phyloP scores from a whole-genome alignment of 1,139 yeast species.

The Kodamaea anthophila region DNA sequence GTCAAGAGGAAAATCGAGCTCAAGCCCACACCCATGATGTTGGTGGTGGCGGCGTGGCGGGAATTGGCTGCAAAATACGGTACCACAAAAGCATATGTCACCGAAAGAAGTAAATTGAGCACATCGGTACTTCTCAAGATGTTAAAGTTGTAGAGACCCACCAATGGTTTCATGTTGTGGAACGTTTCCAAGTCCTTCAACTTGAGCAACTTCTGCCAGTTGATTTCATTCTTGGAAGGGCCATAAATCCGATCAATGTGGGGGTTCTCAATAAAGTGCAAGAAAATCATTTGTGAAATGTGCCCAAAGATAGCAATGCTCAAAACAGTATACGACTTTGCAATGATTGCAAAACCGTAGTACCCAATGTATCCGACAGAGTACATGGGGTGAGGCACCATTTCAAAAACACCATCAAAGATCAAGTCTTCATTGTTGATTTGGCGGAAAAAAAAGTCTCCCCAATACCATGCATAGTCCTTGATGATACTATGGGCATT shows the following conservation, averaged over 20 bases:
- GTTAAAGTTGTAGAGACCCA: constrained; percentile 60
- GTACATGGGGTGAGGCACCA: constrained; percentile 94
- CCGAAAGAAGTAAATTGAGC: constrained; percentile 43
- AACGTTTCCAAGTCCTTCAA: constrained; percentile 41
- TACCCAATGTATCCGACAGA: constrained; percentile 87
- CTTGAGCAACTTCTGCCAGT: constrained; percentile 30
- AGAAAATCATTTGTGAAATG: constrained; percentile 69
- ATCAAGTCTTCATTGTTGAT: constrained; percentile 69
- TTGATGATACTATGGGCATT: constrained; percentile 88
- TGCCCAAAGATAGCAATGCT: constrained; percentile 73
- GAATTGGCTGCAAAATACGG: constrained; percentile 36
- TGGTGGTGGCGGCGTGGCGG: background rate
- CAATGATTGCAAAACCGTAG: constrained; percentile 76
- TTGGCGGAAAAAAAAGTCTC: constrained; percentile 82
- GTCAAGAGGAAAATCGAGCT: constrained; percentile 41
- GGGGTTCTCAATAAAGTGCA: constrained; percentile 77
- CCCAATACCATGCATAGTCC: constrained; percentile 96
- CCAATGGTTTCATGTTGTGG: constrained; percentile 48
- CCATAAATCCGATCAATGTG: constrained; percentile 81
- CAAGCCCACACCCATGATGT: constrained; percentile 1
- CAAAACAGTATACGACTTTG: constrained; percentile 70
- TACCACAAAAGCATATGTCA: constrained; percentile 38
- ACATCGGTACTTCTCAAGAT: constrained; percentile 62
- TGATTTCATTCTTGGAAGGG: constrained; percentile 35
- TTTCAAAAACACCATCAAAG: constrained; percentile 86